These are phyloP conservation scores for Globisporangium megalacanthum DNA, from an alignment of 352 stramenopile genomes.

Conservation along the genomic window DNA sequence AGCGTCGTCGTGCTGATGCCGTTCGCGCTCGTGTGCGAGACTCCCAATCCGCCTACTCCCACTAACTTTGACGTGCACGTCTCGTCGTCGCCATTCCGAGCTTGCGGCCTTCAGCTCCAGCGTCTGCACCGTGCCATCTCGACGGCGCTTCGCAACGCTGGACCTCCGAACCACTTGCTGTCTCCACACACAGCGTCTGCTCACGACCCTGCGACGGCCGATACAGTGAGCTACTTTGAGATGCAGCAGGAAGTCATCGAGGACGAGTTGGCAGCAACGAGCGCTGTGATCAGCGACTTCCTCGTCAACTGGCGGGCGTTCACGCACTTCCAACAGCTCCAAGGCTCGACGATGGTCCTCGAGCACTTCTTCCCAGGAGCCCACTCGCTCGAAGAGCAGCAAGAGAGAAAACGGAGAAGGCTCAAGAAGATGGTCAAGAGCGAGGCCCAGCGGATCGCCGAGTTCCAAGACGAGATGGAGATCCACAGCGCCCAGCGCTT, in stretches of 20 bases:
- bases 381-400: constrained; percentile 8
- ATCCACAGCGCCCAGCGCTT: neutral
- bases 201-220: no score
- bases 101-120: constrained; percentile 11
- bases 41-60: neutral
- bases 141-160: constrained; percentile 22
- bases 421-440: constrained; percentile 5
- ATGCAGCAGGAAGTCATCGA: constrained; percentile 6
- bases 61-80: neutral
- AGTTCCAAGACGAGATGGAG: constrained; percentile 2
- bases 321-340: constrained; percentile 43
- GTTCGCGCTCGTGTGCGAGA: constrained; percentile 17
- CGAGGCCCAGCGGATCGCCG: constrained; percentile 9
- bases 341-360: constrained; percentile 31
- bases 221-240: constrained; percentile 5
- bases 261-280: neutral
- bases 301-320: constrained; percentile 49
- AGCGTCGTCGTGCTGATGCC: constrained; percentile 21
- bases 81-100: neutral
- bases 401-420: constrained; percentile 3
- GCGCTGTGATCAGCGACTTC: constrained; percentile 22
- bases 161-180: constrained; percentile 18
- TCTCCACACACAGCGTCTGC: neutral
- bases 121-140: constrained; percentile 16
- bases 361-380: constrained; percentile 6